Evolutionary conservation across 352 stramenopile species (phyloP).

Genomic region (Pythium dissimile): DNA sequence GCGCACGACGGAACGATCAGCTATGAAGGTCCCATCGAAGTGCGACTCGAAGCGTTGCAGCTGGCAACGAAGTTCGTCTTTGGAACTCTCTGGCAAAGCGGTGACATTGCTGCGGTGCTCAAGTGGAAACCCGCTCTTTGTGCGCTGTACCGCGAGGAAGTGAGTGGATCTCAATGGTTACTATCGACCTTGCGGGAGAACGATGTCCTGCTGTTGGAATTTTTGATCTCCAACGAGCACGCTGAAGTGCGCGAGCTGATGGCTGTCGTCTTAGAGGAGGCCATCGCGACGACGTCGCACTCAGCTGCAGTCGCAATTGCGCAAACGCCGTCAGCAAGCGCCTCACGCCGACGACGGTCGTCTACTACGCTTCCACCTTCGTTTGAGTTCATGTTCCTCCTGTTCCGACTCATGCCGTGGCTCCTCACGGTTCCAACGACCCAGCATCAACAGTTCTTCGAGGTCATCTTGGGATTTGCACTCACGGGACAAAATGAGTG

Average conservation of each 20-base stretch:
- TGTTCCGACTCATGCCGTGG: constrained; percentile 76
- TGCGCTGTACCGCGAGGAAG: constrained; percentile 68
- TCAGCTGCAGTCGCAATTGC: constrained; percentile 7
- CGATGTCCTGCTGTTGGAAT: constrained; percentile 62
- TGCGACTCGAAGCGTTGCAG: constrained; percentile 68
- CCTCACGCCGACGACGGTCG: constrained; percentile 11
- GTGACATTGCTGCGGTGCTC: constrained; percentile 63
- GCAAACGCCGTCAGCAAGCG: background rate
- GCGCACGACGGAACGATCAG: constrained; percentile 16
- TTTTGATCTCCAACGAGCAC: constrained; percentile 70
- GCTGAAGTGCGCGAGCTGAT: constrained; percentile 68
- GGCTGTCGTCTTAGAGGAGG: constrained; percentile 58
- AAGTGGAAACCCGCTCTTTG: constrained; percentile 72
- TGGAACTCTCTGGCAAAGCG: constrained; percentile 82
- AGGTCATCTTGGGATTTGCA: constrained; percentile 74
- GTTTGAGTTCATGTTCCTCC: constrained; percentile 80
- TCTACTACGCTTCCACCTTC: constrained; percentile 47
- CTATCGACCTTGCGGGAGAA: constrained; percentile 56
- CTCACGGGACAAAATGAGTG: constrained; percentile 79
- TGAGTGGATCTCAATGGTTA: constrained; percentile 69
- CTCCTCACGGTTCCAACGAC: constrained; percentile 62
- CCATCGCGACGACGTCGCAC: constrained; percentile 48
- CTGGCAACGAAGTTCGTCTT: constrained; percentile 85
- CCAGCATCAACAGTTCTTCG: constrained; percentile 73
- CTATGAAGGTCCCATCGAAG: constrained; percentile 47